Conservation (phyloP, 1,139 yeast species). For the Yarrowia galli region DNA sequence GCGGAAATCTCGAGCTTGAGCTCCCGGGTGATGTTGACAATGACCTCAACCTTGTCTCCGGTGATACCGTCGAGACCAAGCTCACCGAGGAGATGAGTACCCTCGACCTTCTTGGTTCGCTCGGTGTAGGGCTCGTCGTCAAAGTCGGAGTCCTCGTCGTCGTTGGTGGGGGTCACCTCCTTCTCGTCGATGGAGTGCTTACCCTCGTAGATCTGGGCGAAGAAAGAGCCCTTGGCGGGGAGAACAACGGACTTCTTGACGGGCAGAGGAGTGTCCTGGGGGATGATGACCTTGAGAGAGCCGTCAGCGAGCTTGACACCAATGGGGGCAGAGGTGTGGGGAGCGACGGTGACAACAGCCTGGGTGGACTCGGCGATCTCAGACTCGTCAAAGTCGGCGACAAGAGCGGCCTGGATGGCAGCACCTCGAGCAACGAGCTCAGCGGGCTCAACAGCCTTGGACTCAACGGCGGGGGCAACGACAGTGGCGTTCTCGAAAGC, state of each 20-base stretch:
- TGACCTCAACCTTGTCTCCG: conserved; percentile 75
- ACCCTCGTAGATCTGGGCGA: conserved; percentile 84
- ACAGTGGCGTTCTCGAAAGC: conserved; percentile 80
- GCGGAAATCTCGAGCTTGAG: conserved; percentile 84
- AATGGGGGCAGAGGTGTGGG: conserved; percentile 82
- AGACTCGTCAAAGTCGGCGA: conserved; percentile 82
- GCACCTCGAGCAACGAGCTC: conserved; percentile 95
- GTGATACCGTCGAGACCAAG: conserved; percentile 76
- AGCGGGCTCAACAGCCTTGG: conserved; percentile 84
- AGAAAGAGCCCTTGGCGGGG: conserved; percentile 67
- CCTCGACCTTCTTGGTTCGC: conserved; percentile 75
- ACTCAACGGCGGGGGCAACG: conserved; percentile 76
- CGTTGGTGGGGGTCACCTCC: conserved; percentile 57
- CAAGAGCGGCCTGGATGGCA: conserved; percentile 92
- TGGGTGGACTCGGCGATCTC: conserved; percentile 85
- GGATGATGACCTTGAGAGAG: conserved; percentile 61
- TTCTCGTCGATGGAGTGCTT: conserved; percentile 79
- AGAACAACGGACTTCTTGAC: conserved; percentile 78
- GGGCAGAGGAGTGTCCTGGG: conserved; percentile 90
- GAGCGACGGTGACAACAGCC: conserved; percentile 88
- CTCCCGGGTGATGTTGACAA: conserved; percentile 83
- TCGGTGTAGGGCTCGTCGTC: conserved; percentile 67
- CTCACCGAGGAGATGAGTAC: conserved; percentile 80
- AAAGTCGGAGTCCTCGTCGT: conserved; percentile 66
- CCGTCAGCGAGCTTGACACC: conserved; percentile 83